Percentiles rank a stretch among this genome's conserved stretches.
phyloP scores from a whole-genome alignment of 257 asterid species.

The Plantago major region DNA sequence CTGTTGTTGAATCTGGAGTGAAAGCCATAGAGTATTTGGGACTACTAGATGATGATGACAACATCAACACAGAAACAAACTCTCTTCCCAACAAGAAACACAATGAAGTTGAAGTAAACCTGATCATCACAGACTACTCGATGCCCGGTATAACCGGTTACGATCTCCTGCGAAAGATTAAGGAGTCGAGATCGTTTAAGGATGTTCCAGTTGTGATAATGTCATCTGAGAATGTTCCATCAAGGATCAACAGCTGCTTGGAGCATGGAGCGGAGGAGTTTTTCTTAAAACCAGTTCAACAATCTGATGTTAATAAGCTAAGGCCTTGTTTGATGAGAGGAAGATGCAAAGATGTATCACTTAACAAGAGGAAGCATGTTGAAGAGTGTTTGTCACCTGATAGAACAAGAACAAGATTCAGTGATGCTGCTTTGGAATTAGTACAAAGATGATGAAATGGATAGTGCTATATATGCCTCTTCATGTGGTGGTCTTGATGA shows the following conservation, averaged over 20 bases:
- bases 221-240: slow-evolving; percentile 64
- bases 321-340: slow-evolving; percentile 40
- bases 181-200: slow-evolving; percentile 41
- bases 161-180: slow-evolving; percentile 52
- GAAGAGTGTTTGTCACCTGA: slow-evolving; percentile 34
- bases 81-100: too few relatives aligned
- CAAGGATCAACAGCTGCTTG: slow-evolving; percentile 56
- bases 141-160: slow-evolving; percentile 81
- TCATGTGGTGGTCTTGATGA: too few relatives aligned
- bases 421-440: slow-evolving; percentile 18
- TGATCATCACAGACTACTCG: slow-evolving; percentile 65
- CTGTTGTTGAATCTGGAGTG: slow-evolving; percentile 56
- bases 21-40: slow-evolving; percentile 56
- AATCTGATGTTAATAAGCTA: slow-evolving; percentile 48
- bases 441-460: slow-evolving; percentile 9
- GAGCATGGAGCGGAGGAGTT: slow-evolving; percentile 65
- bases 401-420: slow-evolving; percentile 38
- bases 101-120: slow-evolving; percentile 33
- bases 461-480: too few relatives aligned
- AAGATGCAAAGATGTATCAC: not conserved
- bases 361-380: slow-evolving; percentile 26
- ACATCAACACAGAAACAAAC: not conserved
- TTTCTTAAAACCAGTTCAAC: slow-evolving; percentile 55
- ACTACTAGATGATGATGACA: slow-evolving; percentile 36
- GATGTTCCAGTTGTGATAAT: slow-evolving; percentile 71